phyloP scores from a whole-genome alignment of 2,329 filamentous ascomycete genomes.

The Phialophora chinensis region DNA sequence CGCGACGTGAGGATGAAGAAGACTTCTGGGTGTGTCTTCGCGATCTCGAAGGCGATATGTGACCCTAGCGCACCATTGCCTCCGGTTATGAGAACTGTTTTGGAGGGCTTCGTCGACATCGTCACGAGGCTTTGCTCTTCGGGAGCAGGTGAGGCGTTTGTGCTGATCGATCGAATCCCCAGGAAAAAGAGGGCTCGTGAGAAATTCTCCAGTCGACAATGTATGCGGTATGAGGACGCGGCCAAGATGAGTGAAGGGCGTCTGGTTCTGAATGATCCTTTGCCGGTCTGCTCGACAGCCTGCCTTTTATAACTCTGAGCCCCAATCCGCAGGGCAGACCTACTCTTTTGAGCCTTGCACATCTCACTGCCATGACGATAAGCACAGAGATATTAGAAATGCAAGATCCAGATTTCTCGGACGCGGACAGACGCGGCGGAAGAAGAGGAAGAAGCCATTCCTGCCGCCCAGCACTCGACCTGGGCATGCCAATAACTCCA shows the following conservation, averaged over 20 bases:
- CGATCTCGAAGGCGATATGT: constrained; percentile 16
- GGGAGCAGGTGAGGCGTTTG: background rate
- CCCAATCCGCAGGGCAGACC: too few relatives aligned
- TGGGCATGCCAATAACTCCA: background rate
- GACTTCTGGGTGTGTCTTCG: constrained; percentile 17
- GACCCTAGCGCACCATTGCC: constrained; percentile 15
- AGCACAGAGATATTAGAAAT: background rate
- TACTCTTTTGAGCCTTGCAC: background rate
- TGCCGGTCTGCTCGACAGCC: background rate
- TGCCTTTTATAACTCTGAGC: background rate
- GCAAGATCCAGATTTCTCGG: background rate
- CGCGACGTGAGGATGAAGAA: constrained; percentile 20
- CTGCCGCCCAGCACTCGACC: background rate
- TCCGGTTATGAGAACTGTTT: constrained; percentile 19
- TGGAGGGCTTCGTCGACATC: constrained; percentile 12
- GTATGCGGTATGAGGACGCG: background rate
- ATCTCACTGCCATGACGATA: background rate
- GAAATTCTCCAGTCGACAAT: background rate
- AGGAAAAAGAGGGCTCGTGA: background rate
- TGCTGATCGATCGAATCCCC: background rate
- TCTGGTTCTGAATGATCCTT: background rate
- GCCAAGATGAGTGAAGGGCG: background rate
- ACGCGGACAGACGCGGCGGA: background rate
- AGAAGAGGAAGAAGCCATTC: background rate
- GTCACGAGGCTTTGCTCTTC: background rate